phyloP scores from a whole-genome alignment of 352 stramenopile species.

The Globisporangium camurandrum region DNA sequence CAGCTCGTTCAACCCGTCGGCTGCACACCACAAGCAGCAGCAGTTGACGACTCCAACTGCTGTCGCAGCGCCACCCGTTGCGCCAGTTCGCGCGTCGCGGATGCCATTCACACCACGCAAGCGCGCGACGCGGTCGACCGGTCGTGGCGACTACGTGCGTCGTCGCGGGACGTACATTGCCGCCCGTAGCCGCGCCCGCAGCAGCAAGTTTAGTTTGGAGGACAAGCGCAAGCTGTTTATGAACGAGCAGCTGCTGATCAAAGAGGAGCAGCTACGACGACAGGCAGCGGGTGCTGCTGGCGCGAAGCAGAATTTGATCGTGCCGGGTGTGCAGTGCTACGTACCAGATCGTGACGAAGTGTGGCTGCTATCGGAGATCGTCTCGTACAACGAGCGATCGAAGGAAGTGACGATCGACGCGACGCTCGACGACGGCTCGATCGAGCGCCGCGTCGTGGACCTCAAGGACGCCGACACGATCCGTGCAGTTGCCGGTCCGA shows the following conservation, averaged over 20 bases:
- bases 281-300: constrained; percentile 44
- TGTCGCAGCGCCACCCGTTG: not conserved
- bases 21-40: constrained; percentile 4
- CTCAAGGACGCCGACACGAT: constrained; percentile 83
- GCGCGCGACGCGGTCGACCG: constrained; percentile 52
- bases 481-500: constrained; percentile 65
- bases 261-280: constrained; percentile 68
- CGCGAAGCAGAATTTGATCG: constrained; percentile 80
- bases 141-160: constrained; percentile 58
- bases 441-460: constrained; percentile 66
- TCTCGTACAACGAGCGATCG: constrained; percentile 75
- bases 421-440: constrained; percentile 53
- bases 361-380: constrained; percentile 75
- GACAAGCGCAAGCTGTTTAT: constrained; percentile 80
- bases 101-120: constrained; percentile 41
- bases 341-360: constrained; percentile 84
- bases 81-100: constrained; percentile 16
- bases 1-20: constrained; percentile 22
- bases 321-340: constrained; percentile 85
- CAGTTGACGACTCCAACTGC: constrained; percentile 5
- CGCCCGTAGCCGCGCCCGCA: constrained; percentile 20
- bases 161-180: constrained; percentile 73
- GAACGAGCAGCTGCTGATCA: constrained; percentile 71
- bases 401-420: constrained; percentile 79
- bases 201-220: constrained; percentile 72